A percentile compares a stretch with the other conserved stretches of the same genome.
Conservation (phyloP, 768 basidiomycete genomes). For the Lactarius trivialis region DNA sequence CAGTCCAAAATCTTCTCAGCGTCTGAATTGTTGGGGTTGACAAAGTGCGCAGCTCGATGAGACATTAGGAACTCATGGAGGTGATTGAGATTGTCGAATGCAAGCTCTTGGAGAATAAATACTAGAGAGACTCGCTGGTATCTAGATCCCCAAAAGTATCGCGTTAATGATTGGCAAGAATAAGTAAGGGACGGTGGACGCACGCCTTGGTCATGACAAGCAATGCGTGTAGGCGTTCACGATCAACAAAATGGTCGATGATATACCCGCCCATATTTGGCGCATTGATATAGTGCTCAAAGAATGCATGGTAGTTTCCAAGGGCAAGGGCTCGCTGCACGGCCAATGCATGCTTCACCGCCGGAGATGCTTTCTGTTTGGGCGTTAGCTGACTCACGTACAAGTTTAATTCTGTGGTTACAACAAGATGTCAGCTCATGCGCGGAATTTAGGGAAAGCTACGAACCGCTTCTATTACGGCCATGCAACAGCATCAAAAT, state of each 20-base stretch:
- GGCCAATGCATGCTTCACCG: slow-evolving; percentile 81
- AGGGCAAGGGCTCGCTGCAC: slow-evolving; percentile 87
- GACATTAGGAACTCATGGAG: slow-evolving; percentile 62
- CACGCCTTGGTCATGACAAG: slow-evolving; percentile 92
- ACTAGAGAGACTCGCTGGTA: slow-evolving; percentile 73
- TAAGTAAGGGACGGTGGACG: slow-evolving; percentile 32
- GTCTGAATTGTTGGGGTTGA: slow-evolving; percentile 56
- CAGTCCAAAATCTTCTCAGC: slow-evolving; percentile 65
- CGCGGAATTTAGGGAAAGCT: background rate
- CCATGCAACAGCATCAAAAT: slow-evolving; percentile 95
- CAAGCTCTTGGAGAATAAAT: slow-evolving; percentile 77
- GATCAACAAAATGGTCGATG: slow-evolving; percentile 96
- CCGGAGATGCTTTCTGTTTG: slow-evolving; percentile 73
- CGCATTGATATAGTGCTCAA: slow-evolving; percentile 73
- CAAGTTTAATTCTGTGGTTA: slow-evolving; percentile 79
- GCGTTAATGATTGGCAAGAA: background rate
- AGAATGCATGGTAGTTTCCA: slow-evolving; percentile 92
- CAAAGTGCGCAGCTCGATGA: slow-evolving; percentile 63
- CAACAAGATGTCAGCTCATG: background rate
- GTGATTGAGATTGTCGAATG: slow-evolving; percentile 63
- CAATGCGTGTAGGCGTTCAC: slow-evolving; percentile 82
- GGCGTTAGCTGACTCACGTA: slow-evolving; percentile 97
- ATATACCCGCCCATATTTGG: slow-evolving; percentile 99
- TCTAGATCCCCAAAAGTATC: slow-evolving; percentile 37
- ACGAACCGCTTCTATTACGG: slow-evolving; percentile 84